Evolutionary conservation across 768 basidiomycete genomes (phyloP).

Genomic region (Rhizopogon rudus): DNA sequence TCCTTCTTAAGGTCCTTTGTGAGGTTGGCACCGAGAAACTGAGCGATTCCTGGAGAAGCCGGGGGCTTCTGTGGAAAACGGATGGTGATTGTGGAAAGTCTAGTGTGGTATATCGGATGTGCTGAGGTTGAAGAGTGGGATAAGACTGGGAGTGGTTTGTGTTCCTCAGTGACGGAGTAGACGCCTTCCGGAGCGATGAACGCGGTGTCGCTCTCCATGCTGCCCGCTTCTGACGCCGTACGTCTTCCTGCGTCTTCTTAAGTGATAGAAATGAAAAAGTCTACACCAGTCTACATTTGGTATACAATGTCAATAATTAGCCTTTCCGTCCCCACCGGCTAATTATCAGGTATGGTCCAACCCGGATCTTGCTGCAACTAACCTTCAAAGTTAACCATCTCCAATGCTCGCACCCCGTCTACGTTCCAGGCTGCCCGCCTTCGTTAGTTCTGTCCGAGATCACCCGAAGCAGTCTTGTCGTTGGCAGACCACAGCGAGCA

Average conservation of each 20-base stretch:
- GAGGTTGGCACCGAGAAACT: constrained; percentile 57
- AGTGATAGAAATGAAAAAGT: background rate
- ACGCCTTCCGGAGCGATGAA: constrained; percentile 90
- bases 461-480: constrained; percentile 27
- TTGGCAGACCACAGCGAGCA: constrained; percentile 41
- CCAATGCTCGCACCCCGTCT: constrained; percentile 12
- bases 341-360: background rate
- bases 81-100: constrained; percentile 55
- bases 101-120: constrained; percentile 47
- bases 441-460: constrained; percentile 12
- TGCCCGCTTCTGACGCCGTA: constrained; percentile 1
- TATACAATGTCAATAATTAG: background rate
- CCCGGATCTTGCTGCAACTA: constrained; percentile 23
- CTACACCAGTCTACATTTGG: background rate
- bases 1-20: constrained; percentile 59
- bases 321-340: constrained; percentile 6
- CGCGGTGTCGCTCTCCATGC: constrained; percentile 78
- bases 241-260: too few species aligned
- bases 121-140: constrained; percentile 29
- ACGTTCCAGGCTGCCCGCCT: constrained; percentile 10
- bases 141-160: constrained; percentile 56
- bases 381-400: constrained; percentile 18
- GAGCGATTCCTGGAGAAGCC: constrained; percentile 57
- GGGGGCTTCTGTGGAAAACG: constrained; percentile 57
- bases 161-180: constrained; percentile 84